A percentile compares a stretch with the other conserved stretches of the same genome.
phyloP scores from a whole-genome alignment of 768 basidiomycete species.

The Calocera cornea region DNA sequence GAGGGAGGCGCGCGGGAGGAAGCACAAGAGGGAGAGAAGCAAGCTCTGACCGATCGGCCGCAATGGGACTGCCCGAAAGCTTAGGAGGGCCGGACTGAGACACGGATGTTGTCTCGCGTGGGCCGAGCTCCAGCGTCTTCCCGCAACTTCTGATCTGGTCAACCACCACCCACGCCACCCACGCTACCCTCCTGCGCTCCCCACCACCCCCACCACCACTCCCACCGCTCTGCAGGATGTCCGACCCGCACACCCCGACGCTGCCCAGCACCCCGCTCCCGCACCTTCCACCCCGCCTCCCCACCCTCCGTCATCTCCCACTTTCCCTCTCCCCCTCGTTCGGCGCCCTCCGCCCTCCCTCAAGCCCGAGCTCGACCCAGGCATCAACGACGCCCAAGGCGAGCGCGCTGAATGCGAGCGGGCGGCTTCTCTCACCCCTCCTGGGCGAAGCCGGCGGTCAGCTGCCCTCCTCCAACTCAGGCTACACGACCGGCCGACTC shows the following conservation, averaged over 20 bases:
- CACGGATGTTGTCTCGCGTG: neutral
- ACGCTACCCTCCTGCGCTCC: neutral
- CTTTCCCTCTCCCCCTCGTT: neutral
- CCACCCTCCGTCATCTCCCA: neutral
- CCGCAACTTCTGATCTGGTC: neutral
- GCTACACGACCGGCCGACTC: neutral
- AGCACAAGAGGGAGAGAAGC: neutral
- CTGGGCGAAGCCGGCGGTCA: neutral
- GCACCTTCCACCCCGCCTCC: neutral
- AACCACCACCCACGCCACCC: neutral
- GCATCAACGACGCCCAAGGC: neutral
- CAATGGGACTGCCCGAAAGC: too few relatives aligned
- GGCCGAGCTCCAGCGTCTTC: neutral
- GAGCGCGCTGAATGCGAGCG: neutral
- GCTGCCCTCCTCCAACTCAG: neutral
- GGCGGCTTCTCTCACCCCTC: neutral
- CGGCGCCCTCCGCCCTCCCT: neutral
- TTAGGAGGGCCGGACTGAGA: neutral
- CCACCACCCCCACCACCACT: neutral
- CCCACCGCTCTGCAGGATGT: neutral
- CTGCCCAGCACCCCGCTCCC: neutral
- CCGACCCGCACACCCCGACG: neutral
- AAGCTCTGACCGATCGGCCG: neutral
- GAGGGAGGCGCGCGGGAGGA: neutral
- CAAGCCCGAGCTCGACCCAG: neutral